Base-by-base conservation (phyloP, 495 filamentous ascomycete genomes). In the Neurospora terricola region DNA sequence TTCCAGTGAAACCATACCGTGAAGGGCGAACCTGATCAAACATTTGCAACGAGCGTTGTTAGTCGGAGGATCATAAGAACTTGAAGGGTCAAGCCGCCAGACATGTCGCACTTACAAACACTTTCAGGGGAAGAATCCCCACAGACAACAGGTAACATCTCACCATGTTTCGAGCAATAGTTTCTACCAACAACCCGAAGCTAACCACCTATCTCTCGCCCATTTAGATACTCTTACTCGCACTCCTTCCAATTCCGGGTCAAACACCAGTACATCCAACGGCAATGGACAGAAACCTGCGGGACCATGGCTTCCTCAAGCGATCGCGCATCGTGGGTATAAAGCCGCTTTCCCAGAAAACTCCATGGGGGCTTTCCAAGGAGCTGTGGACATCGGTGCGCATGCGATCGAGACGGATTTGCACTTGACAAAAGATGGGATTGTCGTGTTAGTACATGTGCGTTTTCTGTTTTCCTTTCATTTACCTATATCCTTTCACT, bases 371-470 rank as follows among this genome's bases (percentile, higher is more conserved):
- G 92, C 92, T 9, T 96, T 97, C 82, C 81, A 84, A 54, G 90
- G 84, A 4, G 95, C 94, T 5, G 85, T 94, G 0, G 82, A 87
- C 18, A 89, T 88, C 34, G 93, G 94, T 37, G 89, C 90, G 3
- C 87, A 97, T 78, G 94, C 92, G 0, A 83, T 98, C 21, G 95
- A 98, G 82, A 93, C 93, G 10, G 94, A 98, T 79, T 78, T 98
- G 21, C 95, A 97, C 76, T 78, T 97, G 30, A 90, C 92, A 2
- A 89, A 87, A 71, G 95, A 98, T 79, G 89, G 90, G 11, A 90
- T 97, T 0, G 91, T 98, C 1, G 92, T 98, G 18, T 81, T 97
- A 5, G 92, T 91, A 38, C 93, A 96, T 83, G 92, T 94, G 83
- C 78, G 88, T 76, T n/a, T 45, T 30, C 30, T 30, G 21, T 14